Evolutionary conservation across 106 monocot species (phyloP).

Genomic region (Allium sativum): DNA sequence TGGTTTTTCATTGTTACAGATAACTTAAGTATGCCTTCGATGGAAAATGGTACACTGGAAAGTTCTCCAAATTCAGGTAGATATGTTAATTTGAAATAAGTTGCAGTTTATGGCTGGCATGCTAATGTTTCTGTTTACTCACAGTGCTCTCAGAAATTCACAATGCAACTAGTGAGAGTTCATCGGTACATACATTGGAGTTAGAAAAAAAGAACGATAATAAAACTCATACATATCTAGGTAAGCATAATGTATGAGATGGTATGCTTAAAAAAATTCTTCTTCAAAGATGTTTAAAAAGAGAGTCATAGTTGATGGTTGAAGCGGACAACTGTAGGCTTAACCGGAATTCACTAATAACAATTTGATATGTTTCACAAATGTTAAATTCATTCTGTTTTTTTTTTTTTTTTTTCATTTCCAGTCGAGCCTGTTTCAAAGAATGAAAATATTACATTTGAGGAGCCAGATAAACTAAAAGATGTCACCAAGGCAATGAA

Average conservation of each 20-base stretch:
- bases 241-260: background rate
- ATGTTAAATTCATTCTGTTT: too few species aligned
- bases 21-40: background rate
- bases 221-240: constrained; percentile 3
- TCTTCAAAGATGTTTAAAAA: too few species aligned
- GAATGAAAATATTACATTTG: background rate
- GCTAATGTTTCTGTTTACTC: background rate
- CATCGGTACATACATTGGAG: background rate
- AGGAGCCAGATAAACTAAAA: background rate
- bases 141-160: background rate
- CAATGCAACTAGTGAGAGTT: background rate
- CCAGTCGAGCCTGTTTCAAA: background rate
- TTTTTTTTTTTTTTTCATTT: too few species aligned
- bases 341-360: too few species aligned
- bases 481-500: background rate
- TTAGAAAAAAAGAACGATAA: background rate
- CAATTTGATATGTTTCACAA: too few species aligned
- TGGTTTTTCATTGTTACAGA: background rate
- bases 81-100: background rate
- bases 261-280: too few species aligned
- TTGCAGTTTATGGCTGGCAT: background rate
- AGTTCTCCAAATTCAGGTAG: constrained; percentile 4
- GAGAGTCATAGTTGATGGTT: too few species aligned
- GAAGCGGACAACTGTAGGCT: too few species aligned
- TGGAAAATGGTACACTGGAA: background rate